A percentile compares a stretch with the other conserved stretches of the same genome.
phyloP scores from a whole-genome alignment of 306 rosid species.

The Ormosia emarginata region DNA sequence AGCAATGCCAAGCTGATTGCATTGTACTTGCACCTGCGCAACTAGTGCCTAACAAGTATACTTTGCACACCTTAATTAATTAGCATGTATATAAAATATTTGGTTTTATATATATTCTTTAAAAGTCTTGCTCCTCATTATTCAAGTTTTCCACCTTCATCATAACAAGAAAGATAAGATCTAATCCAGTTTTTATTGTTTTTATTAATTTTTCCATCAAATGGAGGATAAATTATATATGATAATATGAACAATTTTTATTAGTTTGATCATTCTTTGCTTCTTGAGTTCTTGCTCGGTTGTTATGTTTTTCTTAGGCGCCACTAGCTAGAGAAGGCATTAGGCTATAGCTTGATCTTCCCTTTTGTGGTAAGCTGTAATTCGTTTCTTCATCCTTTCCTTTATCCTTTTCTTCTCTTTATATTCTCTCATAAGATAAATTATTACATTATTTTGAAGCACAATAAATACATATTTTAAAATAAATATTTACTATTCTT shows the following conservation, averaged over 20 bases:
- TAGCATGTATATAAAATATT: background rate
- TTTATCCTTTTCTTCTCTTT: background rate
- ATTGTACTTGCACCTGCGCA: background rate
- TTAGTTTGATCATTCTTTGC: background rate
- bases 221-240: background rate
- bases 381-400: background rate
- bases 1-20: conserved; percentile 25
- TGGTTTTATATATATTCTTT: background rate
- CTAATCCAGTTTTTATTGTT: background rate
- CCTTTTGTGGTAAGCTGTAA: background rate
- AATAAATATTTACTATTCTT: too few species aligned
- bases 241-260: background rate
- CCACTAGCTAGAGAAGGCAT: background rate
- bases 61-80: background rate
- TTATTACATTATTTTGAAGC: too few species aligned
- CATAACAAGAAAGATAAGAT: background rate
- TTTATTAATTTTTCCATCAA: background rate
- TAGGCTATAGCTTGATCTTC: background rate
- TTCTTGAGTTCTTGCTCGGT: background rate
- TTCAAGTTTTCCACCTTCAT: background rate
- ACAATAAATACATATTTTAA: too few species aligned
- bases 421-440: background rate
- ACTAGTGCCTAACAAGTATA: background rate
- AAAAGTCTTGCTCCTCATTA: background rate
- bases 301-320: background rate